Percentiles rank a stretch among this genome's conserved stretches.
Evolutionary conservation across 805 yeast species (phyloP).

Genomic region (Blastobotrys parvus): DNA sequence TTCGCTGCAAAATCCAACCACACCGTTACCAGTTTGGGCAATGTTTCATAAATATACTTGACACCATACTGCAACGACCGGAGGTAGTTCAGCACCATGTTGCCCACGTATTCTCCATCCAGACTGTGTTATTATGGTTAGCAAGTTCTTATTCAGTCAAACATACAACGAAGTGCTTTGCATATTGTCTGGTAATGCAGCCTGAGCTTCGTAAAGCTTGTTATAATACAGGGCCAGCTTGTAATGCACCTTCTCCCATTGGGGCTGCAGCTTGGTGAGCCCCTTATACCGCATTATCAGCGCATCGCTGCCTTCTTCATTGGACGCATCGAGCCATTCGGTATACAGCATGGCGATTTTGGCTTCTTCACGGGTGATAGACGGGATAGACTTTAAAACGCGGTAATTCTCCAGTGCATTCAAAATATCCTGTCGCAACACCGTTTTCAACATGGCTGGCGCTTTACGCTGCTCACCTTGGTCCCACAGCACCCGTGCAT

Average conservation of each 20-base stretch:
- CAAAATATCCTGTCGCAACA: slow-evolving; percentile 22
- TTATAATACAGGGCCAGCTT: slow-evolving; percentile 72
- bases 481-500: slow-evolving; percentile 78
- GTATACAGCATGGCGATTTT: slow-evolving; percentile 68
- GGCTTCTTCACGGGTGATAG: slow-evolving; percentile 20
- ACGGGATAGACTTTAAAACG: background rate
- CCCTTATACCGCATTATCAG: slow-evolving; percentile 61
- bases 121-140: background rate
- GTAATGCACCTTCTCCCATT: slow-evolving; percentile 76
- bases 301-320: slow-evolving; percentile 67
- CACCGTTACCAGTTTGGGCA: slow-evolving; percentile 82
- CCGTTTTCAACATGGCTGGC: slow-evolving; percentile 48
- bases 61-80: slow-evolving; percentile 55
- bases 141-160: slow-evolving; percentile 1
- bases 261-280: slow-evolving; percentile 44
- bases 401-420: slow-evolving; percentile 3
- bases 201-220: slow-evolving; percentile 63
- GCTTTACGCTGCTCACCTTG: slow-evolving; percentile 86
- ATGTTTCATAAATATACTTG: slow-evolving; percentile 64
- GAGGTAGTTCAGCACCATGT: slow-evolving; percentile 48
- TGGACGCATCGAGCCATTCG: slow-evolving; percentile 80
- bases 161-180: slow-evolving; percentile 15
- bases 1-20: slow-evolving; percentile 73
- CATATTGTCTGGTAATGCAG: slow-evolving; percentile 28
- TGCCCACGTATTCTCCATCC: slow-evolving; percentile 41